Percentiles rank a stretch among this genome's conserved stretches.
These are phyloP conservation scores for Rhodomyrtus psidioides DNA, from an alignment of 441 rosid genomes.

Conservation along the genomic window DNA sequence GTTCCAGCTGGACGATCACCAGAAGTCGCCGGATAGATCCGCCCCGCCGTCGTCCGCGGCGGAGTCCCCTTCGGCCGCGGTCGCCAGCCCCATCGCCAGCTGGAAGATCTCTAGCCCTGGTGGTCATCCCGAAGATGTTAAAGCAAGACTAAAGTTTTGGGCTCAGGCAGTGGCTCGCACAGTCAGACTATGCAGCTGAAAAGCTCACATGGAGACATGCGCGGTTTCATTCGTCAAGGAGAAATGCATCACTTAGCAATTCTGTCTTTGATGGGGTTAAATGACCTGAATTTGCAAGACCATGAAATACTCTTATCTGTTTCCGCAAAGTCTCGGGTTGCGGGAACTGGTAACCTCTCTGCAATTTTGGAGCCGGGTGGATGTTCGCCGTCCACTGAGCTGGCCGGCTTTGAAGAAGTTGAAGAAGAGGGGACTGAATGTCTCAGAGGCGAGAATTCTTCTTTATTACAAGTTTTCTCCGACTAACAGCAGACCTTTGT, in stretches of 20 bases:
- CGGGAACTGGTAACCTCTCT: slow-evolving; percentile 19
- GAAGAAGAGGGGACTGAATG: slow-evolving; percentile 6
- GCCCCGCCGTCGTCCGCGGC: not conserved
- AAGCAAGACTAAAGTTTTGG: slow-evolving; percentile 92
- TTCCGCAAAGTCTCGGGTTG: not conserved
- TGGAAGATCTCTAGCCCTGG: slow-evolving; percentile 98
- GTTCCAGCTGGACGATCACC: slow-evolving; percentile 56
- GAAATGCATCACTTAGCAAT: not conserved
- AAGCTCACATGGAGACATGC: not conserved
- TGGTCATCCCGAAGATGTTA: slow-evolving; percentile 95
- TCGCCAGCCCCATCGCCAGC: slow-evolving; percentile 55
- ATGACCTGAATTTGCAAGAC: not conserved
- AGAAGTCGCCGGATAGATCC: slow-evolving; percentile 40
- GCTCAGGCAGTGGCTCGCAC: slow-evolving; percentile 97
- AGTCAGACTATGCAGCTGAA: slow-evolving; percentile 68
- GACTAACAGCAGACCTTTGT: slow-evolving; percentile 46
- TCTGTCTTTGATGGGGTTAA: slow-evolving; percentile 2
- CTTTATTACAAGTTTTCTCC: slow-evolving; percentile 21
- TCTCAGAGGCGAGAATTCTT: slow-evolving; percentile 39
- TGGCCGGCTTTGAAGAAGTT: slow-evolving; percentile 7
- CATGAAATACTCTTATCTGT: not conserved
- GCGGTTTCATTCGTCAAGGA: not conserved
- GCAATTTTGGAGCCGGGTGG: slow-evolving; percentile 5
- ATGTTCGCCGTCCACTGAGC: slow-evolving; percentile 3
- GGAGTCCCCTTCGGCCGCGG: slow-evolving; percentile 25